Conservation (phyloP, 208 protist species). For the Trypanosoma cruzi region DNA sequence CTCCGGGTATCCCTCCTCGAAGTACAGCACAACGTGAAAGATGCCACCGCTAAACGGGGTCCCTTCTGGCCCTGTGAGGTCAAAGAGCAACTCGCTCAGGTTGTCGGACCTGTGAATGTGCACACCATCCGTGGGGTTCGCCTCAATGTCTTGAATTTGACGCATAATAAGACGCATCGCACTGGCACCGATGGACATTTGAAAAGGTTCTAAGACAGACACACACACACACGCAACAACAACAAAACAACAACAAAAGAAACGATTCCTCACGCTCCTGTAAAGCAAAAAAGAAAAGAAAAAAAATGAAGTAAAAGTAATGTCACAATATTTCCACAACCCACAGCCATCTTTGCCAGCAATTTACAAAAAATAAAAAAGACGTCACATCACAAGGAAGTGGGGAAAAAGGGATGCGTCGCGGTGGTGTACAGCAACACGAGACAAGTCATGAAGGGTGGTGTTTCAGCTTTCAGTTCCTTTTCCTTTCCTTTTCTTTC, state of each 20-base stretch:
- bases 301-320: slow-evolving; percentile 8
- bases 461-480: neutral
- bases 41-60: slow-evolving; percentile 96
- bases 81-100: slow-evolving; percentile 92
- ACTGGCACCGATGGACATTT: slow-evolving; percentile 75
- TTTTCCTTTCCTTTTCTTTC: neutral
- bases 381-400: neutral
- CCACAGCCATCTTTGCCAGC: too few relatives aligned
- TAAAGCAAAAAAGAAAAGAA: slow-evolving; percentile 5
- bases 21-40: slow-evolving; percentile 93
- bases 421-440: too few relatives aligned
- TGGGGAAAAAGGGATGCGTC: slow-evolving; percentile 10
- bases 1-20: slow-evolving; percentile 95
- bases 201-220: neutral
- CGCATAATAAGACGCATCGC: slow-evolving; percentile 89
- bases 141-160: slow-evolving; percentile 77
- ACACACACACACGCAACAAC: neutral
- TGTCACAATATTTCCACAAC: neutral
- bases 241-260: neutral
- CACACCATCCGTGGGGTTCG: slow-evolving; percentile 91
- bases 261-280: neutral
- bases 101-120: slow-evolving; percentile 85
- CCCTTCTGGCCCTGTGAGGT: slow-evolving; percentile 93
- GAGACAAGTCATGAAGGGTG: too few relatives aligned
- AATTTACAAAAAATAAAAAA: slow-evolving; percentile 24